These are phyloP conservation scores for Calocera viscosa DNA, from an alignment of 768 basidiomycete genomes.

Conservation along the genomic window DNA sequence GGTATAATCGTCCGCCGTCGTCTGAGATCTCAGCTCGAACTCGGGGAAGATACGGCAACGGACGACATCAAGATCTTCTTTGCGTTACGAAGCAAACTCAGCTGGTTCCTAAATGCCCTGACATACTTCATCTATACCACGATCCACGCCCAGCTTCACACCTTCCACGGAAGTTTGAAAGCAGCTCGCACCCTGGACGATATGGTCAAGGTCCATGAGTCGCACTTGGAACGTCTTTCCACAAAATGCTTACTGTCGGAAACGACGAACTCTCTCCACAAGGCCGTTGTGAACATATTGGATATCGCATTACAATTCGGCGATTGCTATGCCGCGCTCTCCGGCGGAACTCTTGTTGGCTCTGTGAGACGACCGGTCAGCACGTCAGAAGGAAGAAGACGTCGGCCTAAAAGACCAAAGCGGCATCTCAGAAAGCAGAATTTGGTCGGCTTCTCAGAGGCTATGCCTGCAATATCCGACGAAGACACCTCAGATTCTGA, in stretches of 20 bases:
- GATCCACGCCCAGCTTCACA: conserved; percentile 46
- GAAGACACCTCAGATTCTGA: conserved; percentile 30
- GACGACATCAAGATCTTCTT: conserved; percentile 58
- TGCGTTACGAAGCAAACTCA: conserved; percentile 59
- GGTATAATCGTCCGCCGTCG: conserved; percentile 50
- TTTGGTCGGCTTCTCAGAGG: conserved; percentile 16
- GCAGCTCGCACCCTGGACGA: conserved; percentile 57
- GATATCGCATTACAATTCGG: conserved; percentile 65
- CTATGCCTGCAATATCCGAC: conserved; percentile 31
- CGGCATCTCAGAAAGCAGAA: conserved; percentile 35
- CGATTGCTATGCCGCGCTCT: conserved; percentile 46
- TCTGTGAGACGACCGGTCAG: not conserved
- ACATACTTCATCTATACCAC: conserved; percentile 7
- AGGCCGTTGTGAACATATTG: conserved; percentile 53
- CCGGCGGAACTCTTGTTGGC: conserved; percentile 44
- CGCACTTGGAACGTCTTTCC: conserved; percentile 50
- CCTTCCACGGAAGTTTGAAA: conserved; percentile 46
- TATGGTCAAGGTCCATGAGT: conserved; percentile 54
- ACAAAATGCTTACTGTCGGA: conserved; percentile 46
- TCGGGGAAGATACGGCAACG: conserved; percentile 24
- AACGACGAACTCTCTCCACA: conserved; percentile 52
- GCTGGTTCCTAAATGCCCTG: conserved; percentile 59
- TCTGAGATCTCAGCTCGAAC: not conserved
- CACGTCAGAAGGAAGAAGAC: conserved; percentile 30
- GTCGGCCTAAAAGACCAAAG: conserved; percentile 42